These are phyloP conservation scores for Casuarina glauca DNA, from an alignment of 306 rosid species.

Conservation along the genomic window DNA sequence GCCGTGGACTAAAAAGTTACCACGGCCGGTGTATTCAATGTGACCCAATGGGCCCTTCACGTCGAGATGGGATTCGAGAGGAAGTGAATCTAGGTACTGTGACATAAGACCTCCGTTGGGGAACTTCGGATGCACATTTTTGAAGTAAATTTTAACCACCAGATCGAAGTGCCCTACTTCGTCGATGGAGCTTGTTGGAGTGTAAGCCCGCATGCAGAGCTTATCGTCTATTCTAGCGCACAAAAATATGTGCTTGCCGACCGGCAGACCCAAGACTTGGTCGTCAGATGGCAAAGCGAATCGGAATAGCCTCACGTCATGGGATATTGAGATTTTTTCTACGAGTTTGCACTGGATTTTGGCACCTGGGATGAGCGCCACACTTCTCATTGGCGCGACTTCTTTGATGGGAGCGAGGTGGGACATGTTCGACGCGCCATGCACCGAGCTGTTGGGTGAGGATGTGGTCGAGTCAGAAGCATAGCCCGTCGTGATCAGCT, in stretches of 20 bases:
- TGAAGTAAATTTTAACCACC: constrained; percentile 71
- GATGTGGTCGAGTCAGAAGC: constrained; percentile 45
- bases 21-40: constrained; percentile 68
- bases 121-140: constrained; percentile 64
- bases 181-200: constrained; percentile 60
- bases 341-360: constrained; percentile 68
- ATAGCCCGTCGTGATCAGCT: constrained; percentile 48
- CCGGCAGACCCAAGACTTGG: constrained; percentile 60
- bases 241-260: constrained; percentile 80
- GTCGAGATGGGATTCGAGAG: constrained; percentile 46
- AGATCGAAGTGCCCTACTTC: constrained; percentile 70
- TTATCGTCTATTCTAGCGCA: constrained; percentile 56
- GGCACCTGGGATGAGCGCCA: constrained; percentile 58
- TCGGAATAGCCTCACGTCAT: constrained; percentile 63
- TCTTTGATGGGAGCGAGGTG: constrained; percentile 55
- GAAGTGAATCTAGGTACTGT: constrained; percentile 56
- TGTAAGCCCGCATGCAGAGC: constrained; percentile 90
- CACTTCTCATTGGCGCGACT: constrained; percentile 9
- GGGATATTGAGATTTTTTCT: constrained; percentile 50
- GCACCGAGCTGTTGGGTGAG: constrained; percentile 63
- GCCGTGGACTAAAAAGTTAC: constrained; percentile 56
- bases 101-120: constrained; percentile 81
- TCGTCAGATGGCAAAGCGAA: constrained; percentile 63
- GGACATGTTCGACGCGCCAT: constrained; percentile 36
- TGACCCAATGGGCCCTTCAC: constrained; percentile 89